Evolutionary conservation across 2,329 filamentous ascomycete species (phyloP), one percentile per base, ranked within the genome.

Genomic region (Periconia digitata): DNA sequence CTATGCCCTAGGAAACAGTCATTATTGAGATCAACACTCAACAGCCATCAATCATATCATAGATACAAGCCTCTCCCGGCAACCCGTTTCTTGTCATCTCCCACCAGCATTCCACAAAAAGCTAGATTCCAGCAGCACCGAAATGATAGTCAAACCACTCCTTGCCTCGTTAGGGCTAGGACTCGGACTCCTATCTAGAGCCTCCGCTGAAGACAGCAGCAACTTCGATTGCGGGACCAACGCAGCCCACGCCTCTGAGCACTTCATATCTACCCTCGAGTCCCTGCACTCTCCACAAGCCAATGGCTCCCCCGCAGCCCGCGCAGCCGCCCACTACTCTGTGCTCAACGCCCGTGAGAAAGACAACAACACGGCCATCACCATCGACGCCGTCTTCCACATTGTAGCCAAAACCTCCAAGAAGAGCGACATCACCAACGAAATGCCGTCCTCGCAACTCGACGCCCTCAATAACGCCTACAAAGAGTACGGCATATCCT

Each of bases 401-500:
- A 69, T 79, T 44, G 64, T 78, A 39, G 69, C 71, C 38, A 73
- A 64, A 15, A 49, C 50, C 3, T 66, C 66, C 43, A 67, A 66
- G 10, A 65, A 67, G 37, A 64, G 58, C 32, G 63, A 60, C 44
- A 69, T 77, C 54, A 73, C 72, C n/a, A 65, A 70, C 48, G 54
- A 67, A 40, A 74, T 74, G 71, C 72, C 69, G 10, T 51, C 53
- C 16, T 60, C 62, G 16, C 75, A 77, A 54, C 46, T 72, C 47
- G 60, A 62, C 34, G 59, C 63, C 0, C 47, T 77, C 29, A 78
- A 77, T 64, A 62, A 51, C 23, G 70, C 70, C 8, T 80, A 80
- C 69, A 66, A 72, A 29, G 69, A 74, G 35, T 80, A 80, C 67
- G 72, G 72, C 48, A 79, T 84, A 56, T 64, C 61, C 8, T 84